Evolutionary conservation across 1,284 basidiomycete species (phyloP).

Genomic region (Ganoderma leucocontextum): DNA sequence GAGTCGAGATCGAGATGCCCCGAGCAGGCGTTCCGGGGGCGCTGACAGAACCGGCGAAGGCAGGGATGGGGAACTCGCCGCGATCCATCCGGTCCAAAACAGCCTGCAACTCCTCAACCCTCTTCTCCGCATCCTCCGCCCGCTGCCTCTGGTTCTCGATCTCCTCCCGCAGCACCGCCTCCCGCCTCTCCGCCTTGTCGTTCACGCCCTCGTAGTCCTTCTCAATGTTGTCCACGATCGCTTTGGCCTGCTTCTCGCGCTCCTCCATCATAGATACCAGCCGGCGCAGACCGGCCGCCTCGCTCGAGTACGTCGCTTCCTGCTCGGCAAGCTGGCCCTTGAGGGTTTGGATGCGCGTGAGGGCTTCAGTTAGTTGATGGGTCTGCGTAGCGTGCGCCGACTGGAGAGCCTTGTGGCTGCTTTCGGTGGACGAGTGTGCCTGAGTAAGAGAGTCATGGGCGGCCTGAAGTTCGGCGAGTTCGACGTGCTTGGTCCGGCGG

Average conservation of each 20-base stretch:
- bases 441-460: constrained; percentile 75
- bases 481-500: constrained; percentile 76
- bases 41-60: constrained; percentile 41
- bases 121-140: constrained; percentile 69
- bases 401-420: constrained; percentile 74
- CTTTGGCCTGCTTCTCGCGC: constrained; percentile 80
- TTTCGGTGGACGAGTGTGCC: constrained; percentile 65
- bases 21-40: constrained; percentile 48
- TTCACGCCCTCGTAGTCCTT: constrained; percentile 78
- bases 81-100: constrained; percentile 71
- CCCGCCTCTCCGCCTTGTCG: constrained; percentile 72
- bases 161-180: constrained; percentile 70
- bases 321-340: constrained; percentile 80
- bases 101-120: constrained; percentile 65
- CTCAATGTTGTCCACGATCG: constrained; percentile 81
- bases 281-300: constrained; percentile 75
- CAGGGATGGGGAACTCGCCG: constrained; percentile 71
- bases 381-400: constrained; percentile 71
- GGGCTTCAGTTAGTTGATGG: constrained; percentile 73
- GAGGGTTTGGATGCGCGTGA: constrained; percentile 76
- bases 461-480: constrained; percentile 77
- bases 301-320: constrained; percentile 79
- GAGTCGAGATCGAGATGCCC: constrained; percentile 47
- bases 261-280: constrained; percentile 85
- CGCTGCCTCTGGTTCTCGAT: constrained; percentile 67